Base-by-base conservation (phyloP, 1,284 basidiomycete species). In the Trichosporon inkin region DNA sequence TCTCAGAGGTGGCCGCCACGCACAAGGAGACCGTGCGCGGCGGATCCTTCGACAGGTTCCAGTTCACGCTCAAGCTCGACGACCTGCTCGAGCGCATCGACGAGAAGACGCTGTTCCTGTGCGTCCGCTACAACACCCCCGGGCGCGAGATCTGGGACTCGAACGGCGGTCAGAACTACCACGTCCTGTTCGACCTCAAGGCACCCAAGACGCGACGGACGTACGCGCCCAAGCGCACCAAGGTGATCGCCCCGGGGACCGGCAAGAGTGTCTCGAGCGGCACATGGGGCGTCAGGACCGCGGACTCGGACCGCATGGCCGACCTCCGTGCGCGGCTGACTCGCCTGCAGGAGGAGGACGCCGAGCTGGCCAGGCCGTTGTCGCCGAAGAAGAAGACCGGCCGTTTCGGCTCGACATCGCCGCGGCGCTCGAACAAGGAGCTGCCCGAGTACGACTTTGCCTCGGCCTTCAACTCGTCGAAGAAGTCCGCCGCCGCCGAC, bases 81-180 rank as follows among this genome's bases (percentile, higher is more conserved):
- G 82, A 84, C 68, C 69, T 77, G 60, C 73, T 79, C 60, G 72
- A 71, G 54, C 84, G 84, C 55, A 89, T 93, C 73, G 90, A 89
- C 76, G 88, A 89, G 64, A 94, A 93, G 83, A 89, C 86, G 53
- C 82, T 98, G 70, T 84, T 87, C 68, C 75, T 96, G 38, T 92
- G 91, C 11, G 76, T 97, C 53, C 81, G 89, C 53, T 98, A 92
- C 75, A 82, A 82, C 13, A 85, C 87, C 22, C 83, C 79, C 3
- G 90, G 88, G 0, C 79, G 81, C 57, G 82, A 84, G 68, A 85
- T 89, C 61, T 97, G 95, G 94, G 94, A 97, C 77, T 95, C 92
- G 80, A 96, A 97, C 72, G 78, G 73, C 38, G 88, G 87, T 6
- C 73, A 82, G 64, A 92, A 97, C 75, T 97, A 94, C 75, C 81